These are phyloP conservation scores for Arabidopsis arenosa DNA, from an alignment of 345 rosid genomes.

Conservation along the genomic window DNA sequence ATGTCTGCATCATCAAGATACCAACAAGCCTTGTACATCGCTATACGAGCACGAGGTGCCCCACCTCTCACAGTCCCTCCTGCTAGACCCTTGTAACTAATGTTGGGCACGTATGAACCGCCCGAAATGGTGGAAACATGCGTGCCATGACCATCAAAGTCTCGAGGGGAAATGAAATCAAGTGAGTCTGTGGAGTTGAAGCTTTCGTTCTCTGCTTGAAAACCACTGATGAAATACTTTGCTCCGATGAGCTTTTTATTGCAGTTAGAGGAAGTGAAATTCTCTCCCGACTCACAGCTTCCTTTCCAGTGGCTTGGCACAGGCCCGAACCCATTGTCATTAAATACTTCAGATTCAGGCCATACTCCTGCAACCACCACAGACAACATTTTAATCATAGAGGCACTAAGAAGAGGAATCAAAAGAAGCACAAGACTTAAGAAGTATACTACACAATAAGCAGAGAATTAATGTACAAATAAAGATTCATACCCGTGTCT, in stretches of 20 bases:
- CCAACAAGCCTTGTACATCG: conserved; percentile 66
- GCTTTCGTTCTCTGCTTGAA: conserved; percentile 41
- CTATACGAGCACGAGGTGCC: conserved; percentile 56
- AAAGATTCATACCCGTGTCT: conserved; percentile 54
- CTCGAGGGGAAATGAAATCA: conserved; percentile 56
- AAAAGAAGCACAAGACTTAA: background rate
- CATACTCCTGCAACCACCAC: conserved; percentile 30
- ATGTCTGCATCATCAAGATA: background rate
- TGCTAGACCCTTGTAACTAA: conserved; percentile 55
- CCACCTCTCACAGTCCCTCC: conserved; percentile 51
- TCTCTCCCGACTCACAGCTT: conserved; percentile 37
- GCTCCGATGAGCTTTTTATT: conserved; percentile 67
- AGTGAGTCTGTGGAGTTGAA: conserved; percentile 43
- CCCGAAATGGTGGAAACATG: conserved; percentile 58
- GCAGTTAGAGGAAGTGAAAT: conserved; percentile 43
- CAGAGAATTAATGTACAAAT: background rate
- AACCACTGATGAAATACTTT: conserved; percentile 49
- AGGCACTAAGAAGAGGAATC: background rate
- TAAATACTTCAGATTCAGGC: conserved; percentile 41
- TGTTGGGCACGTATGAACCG: conserved; percentile 49
- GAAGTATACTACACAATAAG: background rate
- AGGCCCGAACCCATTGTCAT: conserved; percentile 32
- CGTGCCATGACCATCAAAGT: conserved; percentile 58
- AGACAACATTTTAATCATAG: background rate
- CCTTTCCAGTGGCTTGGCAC: conserved; percentile 42